phyloP scores from a whole-genome alignment of 2,329 filamentous ascomycete species.

The Penicillium griseofulvum region DNA sequence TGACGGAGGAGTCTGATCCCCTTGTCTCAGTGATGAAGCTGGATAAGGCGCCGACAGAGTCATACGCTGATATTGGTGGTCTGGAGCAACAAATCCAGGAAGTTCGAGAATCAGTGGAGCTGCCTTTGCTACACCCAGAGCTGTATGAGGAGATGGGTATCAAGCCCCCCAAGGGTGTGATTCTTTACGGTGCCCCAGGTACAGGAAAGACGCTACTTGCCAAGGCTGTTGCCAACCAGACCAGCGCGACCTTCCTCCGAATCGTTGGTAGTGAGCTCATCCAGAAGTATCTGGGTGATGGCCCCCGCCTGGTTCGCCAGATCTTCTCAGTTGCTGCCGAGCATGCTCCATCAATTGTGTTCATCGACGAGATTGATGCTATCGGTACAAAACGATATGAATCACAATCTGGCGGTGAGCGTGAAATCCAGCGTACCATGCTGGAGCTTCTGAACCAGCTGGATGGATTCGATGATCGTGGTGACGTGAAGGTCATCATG shows the following conservation, averaged over 20 bases:
- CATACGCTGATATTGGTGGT: conserved; percentile 97
- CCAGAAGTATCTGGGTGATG: conserved; percentile 97
- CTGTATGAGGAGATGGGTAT: conserved; percentile 99
- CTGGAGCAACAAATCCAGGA: conserved; percentile 95
- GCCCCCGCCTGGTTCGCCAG: conserved; percentile 89
- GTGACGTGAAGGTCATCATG: conserved; percentile 99
- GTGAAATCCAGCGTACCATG: conserved; percentile 98
- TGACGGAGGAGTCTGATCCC: conserved; percentile 94
- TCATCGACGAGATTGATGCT: conserved; percentile 98
- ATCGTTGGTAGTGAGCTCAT: conserved; percentile 97
- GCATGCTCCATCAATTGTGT: conserved; percentile 94
- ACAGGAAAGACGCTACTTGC: conserved; percentile 95
- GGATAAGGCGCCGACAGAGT: conserved; percentile 96
- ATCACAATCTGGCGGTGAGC: conserved; percentile 91
- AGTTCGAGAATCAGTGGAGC: conserved; percentile 92
- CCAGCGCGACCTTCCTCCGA: conserved; percentile 95
- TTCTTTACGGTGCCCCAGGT: conserved; percentile 93
- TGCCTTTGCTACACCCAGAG: conserved; percentile 92
- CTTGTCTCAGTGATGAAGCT: conserved; percentile 98
- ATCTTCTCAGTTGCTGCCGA: conserved; percentile 88
- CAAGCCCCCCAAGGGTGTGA: conserved; percentile 98
- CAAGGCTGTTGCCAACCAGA: conserved; percentile 97
- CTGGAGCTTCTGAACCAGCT: conserved; percentile 96
- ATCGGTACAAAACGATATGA: conserved; percentile 99
- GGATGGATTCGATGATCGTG: conserved; percentile 96